Evolutionary conservation across 2,329 filamentous ascomycete species (phyloP).

Genomic region (Laburnicola sp.): DNA sequence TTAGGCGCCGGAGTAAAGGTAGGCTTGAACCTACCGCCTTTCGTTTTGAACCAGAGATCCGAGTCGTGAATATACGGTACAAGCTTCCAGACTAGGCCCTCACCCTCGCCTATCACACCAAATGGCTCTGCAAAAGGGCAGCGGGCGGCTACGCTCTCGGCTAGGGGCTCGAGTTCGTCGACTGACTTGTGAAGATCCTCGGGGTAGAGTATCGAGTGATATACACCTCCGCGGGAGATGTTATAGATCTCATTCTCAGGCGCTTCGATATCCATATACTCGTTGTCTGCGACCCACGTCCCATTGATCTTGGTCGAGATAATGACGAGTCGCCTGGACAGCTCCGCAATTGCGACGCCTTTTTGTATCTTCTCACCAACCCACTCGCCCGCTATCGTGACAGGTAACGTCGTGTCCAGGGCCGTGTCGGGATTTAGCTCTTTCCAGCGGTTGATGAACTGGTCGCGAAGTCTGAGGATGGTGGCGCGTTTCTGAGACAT

Average conservation of each 20-base stretch:
- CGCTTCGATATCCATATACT: slow-evolving; percentile 25
- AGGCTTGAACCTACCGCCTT: slow-evolving; percentile 32
- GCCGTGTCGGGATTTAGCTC: slow-evolving; percentile 16
- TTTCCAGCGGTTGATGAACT: slow-evolving; percentile 23
- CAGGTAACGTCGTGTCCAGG: slow-evolving; percentile 14
- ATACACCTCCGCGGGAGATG: slow-evolving; percentile 26
- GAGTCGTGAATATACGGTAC: slow-evolving; percentile 17
- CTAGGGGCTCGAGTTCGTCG: slow-evolving; percentile 16
- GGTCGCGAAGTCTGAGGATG: slow-evolving; percentile 24
- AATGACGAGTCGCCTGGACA: slow-evolving; percentile 34
- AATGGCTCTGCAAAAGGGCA: slow-evolving; percentile 34
- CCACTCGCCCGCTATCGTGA: slow-evolving; percentile 39
- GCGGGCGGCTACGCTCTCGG: slow-evolving; percentile 22
- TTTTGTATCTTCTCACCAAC: slow-evolving; percentile 35
- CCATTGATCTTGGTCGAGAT: slow-evolving; percentile 32
- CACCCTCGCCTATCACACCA: slow-evolving; percentile 25
- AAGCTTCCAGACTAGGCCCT: slow-evolving; percentile 35
- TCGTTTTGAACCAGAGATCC: slow-evolving; percentile 33
- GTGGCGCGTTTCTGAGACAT: slow-evolving; percentile 22
- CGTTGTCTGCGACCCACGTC: slow-evolving; percentile 27
- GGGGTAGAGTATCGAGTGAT: slow-evolving; percentile 21
- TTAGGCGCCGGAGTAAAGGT: slow-evolving; percentile 24
- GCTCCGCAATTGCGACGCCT: slow-evolving; percentile 26
- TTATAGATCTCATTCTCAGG: slow-evolving; percentile 28
- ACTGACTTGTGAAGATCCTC: slow-evolving; percentile 16